Base-by-base conservation (phyloP, 768 basidiomycete genomes). In the Mycena rosella region DNA sequence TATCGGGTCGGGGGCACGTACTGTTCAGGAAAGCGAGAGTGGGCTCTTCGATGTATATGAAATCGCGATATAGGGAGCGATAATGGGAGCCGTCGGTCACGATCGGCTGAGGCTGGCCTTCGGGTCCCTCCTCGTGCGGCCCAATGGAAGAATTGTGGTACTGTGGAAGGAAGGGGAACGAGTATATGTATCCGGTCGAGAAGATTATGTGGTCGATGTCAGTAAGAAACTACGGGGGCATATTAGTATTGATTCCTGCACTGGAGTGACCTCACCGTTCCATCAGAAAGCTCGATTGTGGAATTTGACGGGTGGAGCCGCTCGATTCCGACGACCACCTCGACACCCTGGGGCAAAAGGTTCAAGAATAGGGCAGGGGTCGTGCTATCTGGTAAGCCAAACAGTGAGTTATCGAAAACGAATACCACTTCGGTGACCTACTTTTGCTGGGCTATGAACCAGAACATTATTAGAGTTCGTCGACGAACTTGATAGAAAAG, bases 11-110 rank as follows among this genome's bases (percentile, higher is more conserved):
- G 24, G n/a, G 24, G 15, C 9, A 63, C 66, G 8, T 20, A 68
- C 66, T 55, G 40, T 71, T 72, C 48, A 72, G 34, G 58, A 79
- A 78, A 8, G 68, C 73, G 1, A 79, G 69, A 8, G 78, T 77
- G 1, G 79, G 78, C 45, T 80, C 77, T 5, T 77, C 74, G 48
- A 80, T 78, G 70, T 79, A 80, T 36, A 76, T 73, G 5, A 76
- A 70, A 32, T 78, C 74, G 45, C 71, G 74, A 63, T 75, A 74
- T 6, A 80, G 69, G 27, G 75, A 73, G 17, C 74, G 77, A 38
- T 73, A 72, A 36, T 71, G 69, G 2, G 67, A 58, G 26, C 78
- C 78, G 60, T 77, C 72, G 0, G 74, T 75, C 15, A 78, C 74
- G 24, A 80, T 13, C 13, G 71, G 71, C 55, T 67, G 68, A 2